Evolutionary conservation across 306 rosid species (phyloP).

Genomic region (Inga leiocalycina): DNA sequence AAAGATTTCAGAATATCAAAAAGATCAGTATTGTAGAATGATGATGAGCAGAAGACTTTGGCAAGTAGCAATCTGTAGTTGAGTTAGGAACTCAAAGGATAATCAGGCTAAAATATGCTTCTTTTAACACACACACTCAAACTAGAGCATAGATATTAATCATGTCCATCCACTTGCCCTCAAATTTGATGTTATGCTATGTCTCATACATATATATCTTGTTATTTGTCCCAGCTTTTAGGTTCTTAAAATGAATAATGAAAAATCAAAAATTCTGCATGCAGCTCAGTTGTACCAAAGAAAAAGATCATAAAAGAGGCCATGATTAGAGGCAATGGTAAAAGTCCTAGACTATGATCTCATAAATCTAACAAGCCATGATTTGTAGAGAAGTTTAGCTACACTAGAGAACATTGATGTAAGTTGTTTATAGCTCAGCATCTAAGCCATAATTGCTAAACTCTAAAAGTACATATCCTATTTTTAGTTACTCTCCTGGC

Average conservation of each 20-base stretch:
- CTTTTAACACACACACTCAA: not conserved
- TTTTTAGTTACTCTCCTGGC: not conserved
- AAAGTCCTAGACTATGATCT: not conserved
- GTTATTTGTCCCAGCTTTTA: not conserved
- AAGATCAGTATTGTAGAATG: slow-evolving; percentile 17
- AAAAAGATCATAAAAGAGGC: not conserved
- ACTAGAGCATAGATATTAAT: not conserved
- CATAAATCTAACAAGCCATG: not conserved
- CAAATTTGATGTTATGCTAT: not conserved
- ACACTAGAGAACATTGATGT: not conserved
- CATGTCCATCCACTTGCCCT: not conserved
- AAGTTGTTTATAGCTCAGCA: not conserved
- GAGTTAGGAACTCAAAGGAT: not conserved
- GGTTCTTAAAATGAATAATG: not conserved
- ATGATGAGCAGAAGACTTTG: not conserved
- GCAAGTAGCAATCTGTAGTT: not conserved
- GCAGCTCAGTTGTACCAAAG: slow-evolving; percentile 2
- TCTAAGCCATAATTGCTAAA: not conserved
- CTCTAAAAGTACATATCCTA: not conserved
- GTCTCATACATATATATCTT: not conserved
- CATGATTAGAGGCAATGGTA: not conserved
- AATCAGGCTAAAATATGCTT: not conserved
- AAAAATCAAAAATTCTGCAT: not conserved
- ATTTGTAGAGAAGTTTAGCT: not conserved
- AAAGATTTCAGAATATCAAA: slow-evolving; percentile 17